Conservation (phyloP, 345 rosid genomes). For the Brassica carinata region DNA sequence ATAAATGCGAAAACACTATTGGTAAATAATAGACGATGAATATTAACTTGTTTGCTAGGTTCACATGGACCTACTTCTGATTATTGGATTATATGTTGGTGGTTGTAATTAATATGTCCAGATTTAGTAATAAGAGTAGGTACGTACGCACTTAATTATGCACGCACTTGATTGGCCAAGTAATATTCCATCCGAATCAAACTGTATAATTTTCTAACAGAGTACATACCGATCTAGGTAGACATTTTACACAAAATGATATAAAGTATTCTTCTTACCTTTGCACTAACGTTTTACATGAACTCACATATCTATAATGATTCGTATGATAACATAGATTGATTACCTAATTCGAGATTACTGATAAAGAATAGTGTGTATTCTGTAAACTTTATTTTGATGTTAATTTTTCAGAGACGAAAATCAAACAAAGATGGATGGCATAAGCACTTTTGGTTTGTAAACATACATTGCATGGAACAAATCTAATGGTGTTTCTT, state of each 20-base stretch:
- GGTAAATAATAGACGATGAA: not conserved
- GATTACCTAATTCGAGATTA: not conserved
- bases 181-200: slow-evolving; percentile 1
- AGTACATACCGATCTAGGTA: not conserved
- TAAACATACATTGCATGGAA: slow-evolving; percentile 3
- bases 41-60: slow-evolving; percentile 16
- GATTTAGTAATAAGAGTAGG: slow-evolving; percentile 10
- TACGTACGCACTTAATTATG: slow-evolving; percentile 23
- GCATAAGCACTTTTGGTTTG: not conserved
- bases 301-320: not conserved
- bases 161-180: slow-evolving; percentile 8
- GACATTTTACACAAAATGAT: not conserved
- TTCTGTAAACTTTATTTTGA: not conserved
- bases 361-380: not conserved
- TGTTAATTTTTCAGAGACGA: not conserved
- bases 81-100: not conserved
- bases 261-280: not conserved
- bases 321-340: not conserved
- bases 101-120: slow-evolving; percentile 11
- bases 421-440: not conserved
- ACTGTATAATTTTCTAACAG: not conserved
- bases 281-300: not conserved
- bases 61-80: slow-evolving; percentile 24
- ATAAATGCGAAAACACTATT: not conserved
- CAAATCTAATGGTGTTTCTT: not conserved